Base-by-base conservation (phyloP, 257 asterid genomes). In the Ehretia macrophylla region DNA sequence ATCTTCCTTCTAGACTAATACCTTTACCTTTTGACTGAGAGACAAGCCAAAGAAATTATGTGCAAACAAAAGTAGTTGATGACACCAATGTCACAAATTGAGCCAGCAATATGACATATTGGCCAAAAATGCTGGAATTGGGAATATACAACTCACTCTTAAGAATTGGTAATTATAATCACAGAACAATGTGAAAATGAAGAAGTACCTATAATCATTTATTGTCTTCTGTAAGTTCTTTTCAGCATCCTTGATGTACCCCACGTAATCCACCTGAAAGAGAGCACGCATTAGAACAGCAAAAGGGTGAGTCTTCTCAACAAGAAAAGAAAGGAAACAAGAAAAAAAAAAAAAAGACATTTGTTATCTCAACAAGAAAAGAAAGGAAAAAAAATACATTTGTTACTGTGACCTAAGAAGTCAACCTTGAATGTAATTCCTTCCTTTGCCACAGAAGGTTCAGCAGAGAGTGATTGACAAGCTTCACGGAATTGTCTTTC, bases 401-500 rank as follows among this genome's bases (percentile, higher is more conserved):
- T 38, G 16, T 32, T 49, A 16, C 45, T 11, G 19, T 44, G 39
- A 60, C 40, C 64, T 63, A 62, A 20, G 47, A 71, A 62, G 59
- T 62, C 69, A 79, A 93, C 99, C 94, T 83, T 86, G 80, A 80
- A 88, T 56, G 65, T 65, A 59, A 83, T 68, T 61, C 70, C 82
- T 38, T 86, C 90, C 45, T 66, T 77, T 49, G 81, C 60, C 74
- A 67, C 64, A 60, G 82, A 72, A 56, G 79, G 67, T 66, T 77
- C 81, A 63, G 58, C 20, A 51, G 96, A 80, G 65, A 73, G 68
- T 66, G 89, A 68, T 66, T 80, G 88, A 77, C 82, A 75, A 75
- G 93, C 95, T 73, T 93, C 99, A 50, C 90, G 86, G 67, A 78
- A 93, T 74, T 81, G 94, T 73, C 89, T 86, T 77, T 93, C 99